These are phyloP conservation scores for Dioscorea zingiberensis DNA, from an alignment of 106 monocot species.

Conservation along the genomic window DNA sequence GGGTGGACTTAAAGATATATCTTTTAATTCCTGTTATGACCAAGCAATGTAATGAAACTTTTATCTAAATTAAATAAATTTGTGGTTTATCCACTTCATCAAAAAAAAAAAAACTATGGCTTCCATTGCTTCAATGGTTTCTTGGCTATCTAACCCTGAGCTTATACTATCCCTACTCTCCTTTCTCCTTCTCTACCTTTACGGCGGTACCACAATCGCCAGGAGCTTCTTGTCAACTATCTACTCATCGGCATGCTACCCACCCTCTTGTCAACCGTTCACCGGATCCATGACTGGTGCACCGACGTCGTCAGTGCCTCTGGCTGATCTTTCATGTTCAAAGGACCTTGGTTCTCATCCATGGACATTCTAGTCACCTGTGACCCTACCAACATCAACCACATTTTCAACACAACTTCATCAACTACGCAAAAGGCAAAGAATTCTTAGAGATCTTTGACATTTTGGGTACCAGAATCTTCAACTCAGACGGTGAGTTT, in stretches of 20 bases:
- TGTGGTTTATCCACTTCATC: no score
- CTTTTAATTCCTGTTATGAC: no score
- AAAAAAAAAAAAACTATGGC: no score
- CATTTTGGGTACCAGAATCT: slow-evolving; percentile 38
- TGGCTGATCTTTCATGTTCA: not conserved
- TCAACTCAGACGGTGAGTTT: slow-evolving; percentile 33
- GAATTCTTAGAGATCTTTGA: slow-evolving; percentile 46
- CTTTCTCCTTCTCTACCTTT: not conserved
- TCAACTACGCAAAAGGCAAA: slow-evolving; percentile 42
- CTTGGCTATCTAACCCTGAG: not conserved
- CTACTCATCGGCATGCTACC: slow-evolving; percentile 8
- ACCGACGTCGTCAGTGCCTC: not conserved
- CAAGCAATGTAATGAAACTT: no score
- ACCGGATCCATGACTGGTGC: not conserved
- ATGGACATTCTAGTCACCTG: slow-evolving; percentile 5
- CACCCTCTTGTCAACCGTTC: not conserved
- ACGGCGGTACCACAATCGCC: not conserved
- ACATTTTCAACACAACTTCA: slow-evolving; percentile 45
- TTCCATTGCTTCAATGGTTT: no score
- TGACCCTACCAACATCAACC: slow-evolving; percentile 42
- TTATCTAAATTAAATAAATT: no score
- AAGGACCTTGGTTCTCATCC: slow-evolving; percentile 5
- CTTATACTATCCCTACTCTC: no score
- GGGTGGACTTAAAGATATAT: no score
- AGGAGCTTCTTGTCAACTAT: not conserved